These are phyloP conservation scores for Beta lomatogona DNA, from an alignment of 179 eudicot genomes.

Conservation along the genomic window DNA sequence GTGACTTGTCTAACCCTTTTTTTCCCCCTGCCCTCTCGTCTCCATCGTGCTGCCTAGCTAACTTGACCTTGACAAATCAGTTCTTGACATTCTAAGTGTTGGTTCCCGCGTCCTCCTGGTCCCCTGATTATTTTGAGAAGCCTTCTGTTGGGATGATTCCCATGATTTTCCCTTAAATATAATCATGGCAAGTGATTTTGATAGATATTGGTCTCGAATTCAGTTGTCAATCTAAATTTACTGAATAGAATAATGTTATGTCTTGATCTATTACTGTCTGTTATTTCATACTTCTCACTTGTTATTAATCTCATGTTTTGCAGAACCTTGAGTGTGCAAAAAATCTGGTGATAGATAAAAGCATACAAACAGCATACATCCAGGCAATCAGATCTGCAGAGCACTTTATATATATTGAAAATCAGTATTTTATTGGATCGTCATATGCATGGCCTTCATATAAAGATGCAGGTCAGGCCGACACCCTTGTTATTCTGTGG, in stretches of 20 bases:
- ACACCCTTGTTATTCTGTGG: not conserved
- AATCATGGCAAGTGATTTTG: not conserved
- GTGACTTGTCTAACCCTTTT: too few species aligned
- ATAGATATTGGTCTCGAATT: not conserved
- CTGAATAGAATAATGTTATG: not conserved
- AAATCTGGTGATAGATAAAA: conserved; percentile 80
- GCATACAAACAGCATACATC: conserved; percentile 91
- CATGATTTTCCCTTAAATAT: too few species aligned
- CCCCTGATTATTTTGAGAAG: too few species aligned
- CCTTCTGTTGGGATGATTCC: too few species aligned
- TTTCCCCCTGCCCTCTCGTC: too few species aligned
- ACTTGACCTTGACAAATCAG: too few species aligned
- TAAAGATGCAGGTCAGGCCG: conserved; percentile 72
- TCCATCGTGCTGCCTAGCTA: too few species aligned
- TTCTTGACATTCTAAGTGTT: too few species aligned
- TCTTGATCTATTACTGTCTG: not conserved
- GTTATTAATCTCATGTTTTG: conserved; percentile 27
- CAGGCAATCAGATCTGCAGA: conserved; percentile 96
- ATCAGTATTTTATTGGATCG: conserved; percentile 91
- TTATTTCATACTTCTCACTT: not conserved
- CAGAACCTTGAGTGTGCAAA: conserved; percentile 83
- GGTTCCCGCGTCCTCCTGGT: too few species aligned
- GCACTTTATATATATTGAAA: conserved; percentile 88
- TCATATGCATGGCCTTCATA: conserved; percentile 96
- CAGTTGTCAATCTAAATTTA: not conserved